Evolutionary conservation across 2,329 filamentous ascomycete genomes (phyloP), one percentile per base, ranked within the genome.

Genomic region (Clarireedia paspali): DNA sequence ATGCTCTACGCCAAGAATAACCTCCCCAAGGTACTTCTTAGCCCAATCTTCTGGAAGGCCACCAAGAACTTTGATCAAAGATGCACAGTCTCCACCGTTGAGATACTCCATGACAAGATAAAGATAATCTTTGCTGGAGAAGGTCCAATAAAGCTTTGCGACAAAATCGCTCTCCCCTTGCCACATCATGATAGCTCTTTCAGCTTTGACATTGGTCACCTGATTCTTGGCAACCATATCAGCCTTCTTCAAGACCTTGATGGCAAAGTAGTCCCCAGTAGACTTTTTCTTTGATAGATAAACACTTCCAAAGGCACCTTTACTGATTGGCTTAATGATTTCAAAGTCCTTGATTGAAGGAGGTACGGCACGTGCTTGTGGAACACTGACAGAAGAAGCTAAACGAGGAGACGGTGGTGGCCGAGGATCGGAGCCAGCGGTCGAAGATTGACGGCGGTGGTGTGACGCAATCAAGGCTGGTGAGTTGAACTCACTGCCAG

Each of bases 171-270:
- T 99, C 71, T 97, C 91, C 23, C 94, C 94, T 74, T 99, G 94
- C 89, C 94, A 97, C 94, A 99, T 99, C 94, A 99, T 97, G 69
- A 99, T 99, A 23, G 95, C 95, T 63, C 94, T 83, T 73, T 99
- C 94, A 7, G 95, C 94, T 73, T 99, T 97, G 67, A 99, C 94
- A 68, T 99, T 99, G 63, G 94, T 96, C 64, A 99, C 91, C 70
- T 99, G 94, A 70, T 99, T 99, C 73, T 99, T 99, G 59, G 94
- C 94, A 60, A 99, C 90, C 94, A 99, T 99, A 76, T 99, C 94
- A n/a, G 94, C 91, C 73, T 99, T 99, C 70, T 97, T 97, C 58
- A 99, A 73, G 1, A 97, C 94, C 69, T 99, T 99, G 75, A 99
- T 97, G 9, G 94, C 94, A 70, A 92, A 99, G 71, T 99, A 99